phyloP scores from a whole-genome alignment of 805 yeast species.

The Pichia membranifaciens region DNA sequence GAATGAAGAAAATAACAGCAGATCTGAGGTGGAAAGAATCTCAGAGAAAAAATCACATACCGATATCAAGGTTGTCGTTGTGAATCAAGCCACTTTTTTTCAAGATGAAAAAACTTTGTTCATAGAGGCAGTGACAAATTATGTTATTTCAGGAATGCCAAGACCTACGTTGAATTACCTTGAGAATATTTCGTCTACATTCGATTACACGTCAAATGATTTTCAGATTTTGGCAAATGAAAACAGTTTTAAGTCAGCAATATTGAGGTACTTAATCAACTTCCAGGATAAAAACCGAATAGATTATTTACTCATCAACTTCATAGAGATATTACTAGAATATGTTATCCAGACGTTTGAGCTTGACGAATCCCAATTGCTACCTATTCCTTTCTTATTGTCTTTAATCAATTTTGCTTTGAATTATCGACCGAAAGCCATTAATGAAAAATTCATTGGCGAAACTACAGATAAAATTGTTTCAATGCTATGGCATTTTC shows the following conservation, averaged over 20 bases:
- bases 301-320: conserved; percentile 43
- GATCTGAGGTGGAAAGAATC: background rate
- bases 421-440: conserved; percentile 58
- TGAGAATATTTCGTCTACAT: conserved; percentile 29
- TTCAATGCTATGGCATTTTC: conserved; percentile 21
- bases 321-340: conserved; percentile 31
- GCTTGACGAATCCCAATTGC: conserved; percentile 15
- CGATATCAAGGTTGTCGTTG: conserved; percentile 19
- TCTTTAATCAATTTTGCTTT: conserved; percentile 51
- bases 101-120: conserved; percentile 37
- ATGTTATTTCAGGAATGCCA: conserved; percentile 33
- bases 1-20: background rate
- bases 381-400: conserved; percentile 55
- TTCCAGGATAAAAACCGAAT: conserved; percentile 40
- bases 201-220: conserved; percentile 23
- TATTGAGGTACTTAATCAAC: conserved; percentile 39
- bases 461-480: conserved; percentile 25
- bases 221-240: conserved; percentile 25
- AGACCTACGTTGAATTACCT: conserved; percentile 31
- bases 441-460: conserved; percentile 34
- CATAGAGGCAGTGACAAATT: conserved; percentile 31
- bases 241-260: conserved; percentile 26
- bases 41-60: background rate
- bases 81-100: conserved; percentile 28
- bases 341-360: conserved; percentile 25